Conservation (phyloP, 2,329 filamentous ascomycete species). For the Teratosphaeria destructans region DNA sequence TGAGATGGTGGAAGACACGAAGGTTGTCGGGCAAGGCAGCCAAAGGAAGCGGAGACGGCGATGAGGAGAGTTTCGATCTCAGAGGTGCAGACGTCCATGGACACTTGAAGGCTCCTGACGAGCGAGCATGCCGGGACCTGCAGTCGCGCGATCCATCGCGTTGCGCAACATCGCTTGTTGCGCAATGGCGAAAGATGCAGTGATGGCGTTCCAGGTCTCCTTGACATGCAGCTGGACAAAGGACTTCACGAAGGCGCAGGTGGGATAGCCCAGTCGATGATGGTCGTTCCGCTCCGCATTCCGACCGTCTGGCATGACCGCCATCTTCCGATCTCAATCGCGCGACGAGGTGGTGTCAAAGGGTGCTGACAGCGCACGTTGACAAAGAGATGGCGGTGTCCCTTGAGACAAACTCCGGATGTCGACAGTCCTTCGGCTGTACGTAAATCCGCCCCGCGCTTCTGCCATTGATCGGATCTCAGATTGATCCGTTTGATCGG, state of each 20-base stretch:
- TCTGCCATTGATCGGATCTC: not conserved
- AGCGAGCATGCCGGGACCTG: not conserved
- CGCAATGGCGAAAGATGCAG: not conserved
- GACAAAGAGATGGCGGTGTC: not conserved
- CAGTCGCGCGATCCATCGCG: not conserved
- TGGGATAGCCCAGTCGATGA: not conserved
- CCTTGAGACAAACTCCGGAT: not conserved
- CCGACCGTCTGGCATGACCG: no score
- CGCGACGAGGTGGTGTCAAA: not conserved
- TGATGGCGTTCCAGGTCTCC: not conserved
- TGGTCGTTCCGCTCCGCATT: not conserved
- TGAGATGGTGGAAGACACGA: not conserved
- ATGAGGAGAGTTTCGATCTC: not conserved
- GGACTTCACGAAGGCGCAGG: not conserved
- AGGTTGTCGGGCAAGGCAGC: not conserved
- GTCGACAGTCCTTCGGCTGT: not conserved
- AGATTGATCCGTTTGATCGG: no score
- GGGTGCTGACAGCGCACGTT: not conserved
- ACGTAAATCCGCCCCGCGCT: not conserved
- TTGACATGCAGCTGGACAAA: not conserved
- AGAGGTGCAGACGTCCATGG: not conserved
- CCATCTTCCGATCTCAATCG: no score
- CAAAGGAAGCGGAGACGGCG: not conserved
- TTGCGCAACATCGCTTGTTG: not conserved
- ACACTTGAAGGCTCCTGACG: not conserved